Conservation (phyloP, 768 basidiomycete genomes). For the Suillus weaverae region DNA sequence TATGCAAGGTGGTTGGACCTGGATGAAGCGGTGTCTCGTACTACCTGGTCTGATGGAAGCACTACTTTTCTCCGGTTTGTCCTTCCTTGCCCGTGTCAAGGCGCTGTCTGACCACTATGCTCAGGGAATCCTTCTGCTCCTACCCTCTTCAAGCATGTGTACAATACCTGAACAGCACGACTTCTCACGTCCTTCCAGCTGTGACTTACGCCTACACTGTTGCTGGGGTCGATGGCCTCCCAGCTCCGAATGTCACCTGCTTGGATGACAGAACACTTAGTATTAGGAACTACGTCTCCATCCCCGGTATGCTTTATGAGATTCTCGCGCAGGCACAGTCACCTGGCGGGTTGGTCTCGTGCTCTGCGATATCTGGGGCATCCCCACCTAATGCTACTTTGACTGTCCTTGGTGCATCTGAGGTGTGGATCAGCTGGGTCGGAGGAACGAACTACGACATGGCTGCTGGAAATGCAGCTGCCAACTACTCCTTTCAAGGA, state of each 20-base stretch:
- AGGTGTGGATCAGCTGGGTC: slow-evolving; percentile 70
- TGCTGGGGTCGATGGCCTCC: slow-evolving; percentile 46
- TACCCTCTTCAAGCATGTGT: slow-evolving; percentile 61
- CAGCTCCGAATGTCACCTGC: slow-evolving; percentile 62
- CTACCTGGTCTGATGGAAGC: slow-evolving; percentile 58
- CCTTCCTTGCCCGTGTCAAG: not conserved
- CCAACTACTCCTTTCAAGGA: slow-evolving; percentile 63
- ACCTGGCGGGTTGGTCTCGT: slow-evolving; percentile 33
- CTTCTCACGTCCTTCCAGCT: slow-evolving; percentile 33
- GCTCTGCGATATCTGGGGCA: slow-evolving; percentile 29
- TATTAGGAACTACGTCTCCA: slow-evolving; percentile 48
- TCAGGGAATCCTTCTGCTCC: slow-evolving; percentile 64
- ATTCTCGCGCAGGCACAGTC: slow-evolving; percentile 51
- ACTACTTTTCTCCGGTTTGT: slow-evolving; percentile 50
- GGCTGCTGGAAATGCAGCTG: slow-evolving; percentile 55
- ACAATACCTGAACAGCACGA: slow-evolving; percentile 49
- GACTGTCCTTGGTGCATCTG: slow-evolving; percentile 43
- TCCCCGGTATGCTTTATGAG: slow-evolving; percentile 72
- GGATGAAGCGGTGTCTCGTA: slow-evolving; percentile 57
- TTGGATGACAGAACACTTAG: slow-evolving; percentile 53
- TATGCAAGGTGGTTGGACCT: slow-evolving; percentile 72
- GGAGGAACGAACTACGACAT: slow-evolving; percentile 73
- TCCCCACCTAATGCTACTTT: slow-evolving; percentile 48
- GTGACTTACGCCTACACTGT: slow-evolving; percentile 51
- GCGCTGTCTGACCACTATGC: slow-evolving; percentile 5